Base-by-base conservation (phyloP, 2,329 filamentous ascomycete genomes). In the Claviceps sp. region DNA sequence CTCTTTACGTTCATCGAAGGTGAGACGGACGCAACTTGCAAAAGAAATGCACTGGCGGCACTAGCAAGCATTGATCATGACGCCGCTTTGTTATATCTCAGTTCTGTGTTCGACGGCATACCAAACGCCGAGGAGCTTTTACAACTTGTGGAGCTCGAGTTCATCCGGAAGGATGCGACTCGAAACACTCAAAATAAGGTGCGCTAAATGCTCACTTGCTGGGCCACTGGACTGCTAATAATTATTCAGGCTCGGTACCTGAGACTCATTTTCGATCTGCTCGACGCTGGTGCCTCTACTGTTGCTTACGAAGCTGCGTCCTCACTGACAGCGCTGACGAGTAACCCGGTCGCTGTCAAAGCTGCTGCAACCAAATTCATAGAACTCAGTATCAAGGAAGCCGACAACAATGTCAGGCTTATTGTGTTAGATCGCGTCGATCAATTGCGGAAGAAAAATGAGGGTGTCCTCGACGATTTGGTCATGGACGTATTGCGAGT, bases 331-430 rank as follows among this genome's bases (percentile, higher is more conserved):
- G 84, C 90, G 1, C 79, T 98, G 50, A 98, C 93, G 20, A 94
- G 81, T 69, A 98, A 98, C 70, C 91, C 93, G 1, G 93, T 98
- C 13, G 93, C 93, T 18, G 91, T 98, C 54, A 98, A 97, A 72
- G 93, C 93, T 26, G 93, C 93, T 9, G 93, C 93, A 14, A 80
- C 82, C 60, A 98, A 98, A 65, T 93, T 98, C 66, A 95, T 97
- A 57, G 93, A 98, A 68, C 76, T 98, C 8, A 89, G 87, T 65
- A 96, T 98, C 66, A 95, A 95, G 71, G 93, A 97, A 70, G 85
- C 93, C 0, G 93, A 98, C 68, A 98, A 98, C 75, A 98, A 98
- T 65, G 93, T 98, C 57, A 98, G 98, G 73, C 82, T 98, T 46
- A 98, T 98, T 60, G 93, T 98, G 20, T 77, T 98, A 44, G 93